These are phyloP conservation scores for Populus hybrid DNA, from an alignment of 441 rosid genomes.

Conservation along the genomic window DNA sequence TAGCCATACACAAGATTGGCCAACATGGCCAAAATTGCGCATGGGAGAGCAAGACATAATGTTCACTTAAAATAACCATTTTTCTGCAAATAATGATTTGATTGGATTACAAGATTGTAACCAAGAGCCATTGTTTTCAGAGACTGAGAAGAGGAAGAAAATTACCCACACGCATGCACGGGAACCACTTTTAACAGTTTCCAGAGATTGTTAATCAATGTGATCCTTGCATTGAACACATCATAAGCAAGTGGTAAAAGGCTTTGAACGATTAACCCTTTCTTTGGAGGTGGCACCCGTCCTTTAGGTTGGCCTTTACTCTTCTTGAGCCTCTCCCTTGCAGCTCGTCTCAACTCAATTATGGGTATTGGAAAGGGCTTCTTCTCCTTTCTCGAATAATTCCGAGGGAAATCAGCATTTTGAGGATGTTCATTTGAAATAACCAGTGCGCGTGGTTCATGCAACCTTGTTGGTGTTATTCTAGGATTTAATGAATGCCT, in stretches of 20 bases:
- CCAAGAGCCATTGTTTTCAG: neutral
- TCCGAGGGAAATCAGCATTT: constrained; percentile 78
- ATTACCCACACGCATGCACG: constrained; percentile 87
- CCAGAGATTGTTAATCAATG: constrained; percentile 74
- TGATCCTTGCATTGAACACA: constrained; percentile 67
- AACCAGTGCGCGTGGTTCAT: constrained; percentile 27
- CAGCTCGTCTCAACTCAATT: constrained; percentile 82
- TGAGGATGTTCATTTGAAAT: constrained; percentile 63
- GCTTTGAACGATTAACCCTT: constrained; percentile 66
- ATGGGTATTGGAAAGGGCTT: constrained; percentile 88
- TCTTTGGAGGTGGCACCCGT: constrained; percentile 65
- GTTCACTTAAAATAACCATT: neutral
- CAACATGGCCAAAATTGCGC: neutral
- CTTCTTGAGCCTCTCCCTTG: constrained; percentile 80
- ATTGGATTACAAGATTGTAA: neutral
- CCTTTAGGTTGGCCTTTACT: constrained; percentile 59
- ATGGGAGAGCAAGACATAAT: neutral
- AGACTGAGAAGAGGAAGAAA: constrained; percentile 7
- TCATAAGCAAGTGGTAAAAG: constrained; percentile 69
- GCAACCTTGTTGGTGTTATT: constrained; percentile 30
- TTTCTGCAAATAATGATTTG: neutral
- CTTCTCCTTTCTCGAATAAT: constrained; percentile 71
- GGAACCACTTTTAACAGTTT: constrained; percentile 75
- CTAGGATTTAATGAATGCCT: constrained; percentile 29
- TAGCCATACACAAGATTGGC: neutral